Evolutionary conservation across 2,329 filamentous ascomycete species (phyloP).

Genomic region (Aspergillus sp.): DNA sequence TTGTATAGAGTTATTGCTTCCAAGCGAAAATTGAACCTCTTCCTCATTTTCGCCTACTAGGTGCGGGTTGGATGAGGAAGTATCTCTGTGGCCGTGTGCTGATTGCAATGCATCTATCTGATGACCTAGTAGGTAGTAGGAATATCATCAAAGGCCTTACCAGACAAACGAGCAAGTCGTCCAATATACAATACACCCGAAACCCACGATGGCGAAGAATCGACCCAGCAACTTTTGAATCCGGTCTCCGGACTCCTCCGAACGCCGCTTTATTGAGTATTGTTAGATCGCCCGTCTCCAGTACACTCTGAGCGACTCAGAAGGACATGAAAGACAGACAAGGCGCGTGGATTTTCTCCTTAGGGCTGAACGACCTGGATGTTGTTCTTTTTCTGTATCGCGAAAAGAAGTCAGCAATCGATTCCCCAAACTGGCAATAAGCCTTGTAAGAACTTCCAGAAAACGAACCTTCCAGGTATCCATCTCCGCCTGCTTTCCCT

Average conservation of each 20-base stretch:
- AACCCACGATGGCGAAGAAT: not conserved
- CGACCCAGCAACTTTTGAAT: not conserved
- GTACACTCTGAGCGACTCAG: not conserved
- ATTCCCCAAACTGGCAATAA: not conserved
- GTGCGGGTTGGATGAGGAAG: not conserved
- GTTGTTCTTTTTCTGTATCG: conserved; percentile 48
- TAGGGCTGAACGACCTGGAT: conserved; percentile 49
- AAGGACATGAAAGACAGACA: not conserved
- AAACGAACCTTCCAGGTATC: conserved; percentile 92
- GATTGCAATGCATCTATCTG: not conserved
- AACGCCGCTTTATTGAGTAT: not conserved
- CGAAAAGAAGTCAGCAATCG: not conserved
- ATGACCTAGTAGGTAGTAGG: not conserved
- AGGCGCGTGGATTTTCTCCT: not conserved
- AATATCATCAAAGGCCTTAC: not conserved
- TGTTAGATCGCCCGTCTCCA: not conserved
- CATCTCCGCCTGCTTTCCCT: conserved; percentile 88
- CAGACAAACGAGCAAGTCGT: not conserved
- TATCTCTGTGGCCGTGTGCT: not conserved
- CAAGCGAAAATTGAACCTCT: not conserved
- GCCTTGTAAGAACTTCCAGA: not conserved
- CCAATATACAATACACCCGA: not conserved
- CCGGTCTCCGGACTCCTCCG: not conserved
- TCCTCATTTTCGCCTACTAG: not conserved
- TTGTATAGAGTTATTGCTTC: not conserved